Percentiles rank a stretch among this genome's conserved stretches.
Evolutionary conservation across 176 grass and related monocot species (phyloP).

Genomic region (Typha latifolia): DNA sequence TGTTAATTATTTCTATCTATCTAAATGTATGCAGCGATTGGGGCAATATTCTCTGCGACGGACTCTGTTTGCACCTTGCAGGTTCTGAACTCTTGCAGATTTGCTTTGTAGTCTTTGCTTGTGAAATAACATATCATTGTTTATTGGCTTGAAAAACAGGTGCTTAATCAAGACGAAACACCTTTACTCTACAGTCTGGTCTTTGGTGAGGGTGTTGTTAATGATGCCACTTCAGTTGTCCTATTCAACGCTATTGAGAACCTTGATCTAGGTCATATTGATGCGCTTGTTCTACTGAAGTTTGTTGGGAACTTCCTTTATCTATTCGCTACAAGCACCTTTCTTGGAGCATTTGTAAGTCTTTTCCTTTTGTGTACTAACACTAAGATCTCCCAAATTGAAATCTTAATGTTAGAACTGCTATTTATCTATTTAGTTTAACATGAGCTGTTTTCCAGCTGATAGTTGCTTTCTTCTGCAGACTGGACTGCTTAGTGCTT

Average conservation of each 20-base stretch:
- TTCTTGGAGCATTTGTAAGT: slow-evolving; percentile 88
- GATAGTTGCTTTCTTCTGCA: slow-evolving; percentile 24
- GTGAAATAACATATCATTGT: neutral
- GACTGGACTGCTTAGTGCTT: slow-evolving; percentile 87
- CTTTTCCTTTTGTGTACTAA: neutral
- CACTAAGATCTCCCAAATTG: neutral
- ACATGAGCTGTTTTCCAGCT: neutral
- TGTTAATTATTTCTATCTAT: neutral
- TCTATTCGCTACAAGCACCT: slow-evolving; percentile 57
- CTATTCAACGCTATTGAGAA: slow-evolving; percentile 88
- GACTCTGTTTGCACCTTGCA: slow-evolving; percentile 97
- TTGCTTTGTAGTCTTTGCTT: neutral
- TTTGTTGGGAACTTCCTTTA: slow-evolving; percentile 65
- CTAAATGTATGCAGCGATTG: slow-evolving; percentile 57
- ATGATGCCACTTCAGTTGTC: slow-evolving; percentile 93
- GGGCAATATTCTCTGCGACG: slow-evolving; percentile 91
- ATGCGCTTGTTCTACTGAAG: slow-evolving; percentile 28
- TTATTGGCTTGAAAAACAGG: slow-evolving; percentile 25
- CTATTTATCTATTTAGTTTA: neutral
- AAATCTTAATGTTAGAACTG: neutral
- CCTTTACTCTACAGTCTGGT: slow-evolving; percentile 91
- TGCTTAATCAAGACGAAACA: slow-evolving; percentile 87
- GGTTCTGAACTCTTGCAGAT: slow-evolving; percentile 10
- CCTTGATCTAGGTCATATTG: slow-evolving; percentile 47
- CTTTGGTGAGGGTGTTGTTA: slow-evolving; percentile 96